Evolutionary conservation across 2,329 filamentous ascomycete species (phyloP).

Genomic region (Metarhizium humberi): DNA sequence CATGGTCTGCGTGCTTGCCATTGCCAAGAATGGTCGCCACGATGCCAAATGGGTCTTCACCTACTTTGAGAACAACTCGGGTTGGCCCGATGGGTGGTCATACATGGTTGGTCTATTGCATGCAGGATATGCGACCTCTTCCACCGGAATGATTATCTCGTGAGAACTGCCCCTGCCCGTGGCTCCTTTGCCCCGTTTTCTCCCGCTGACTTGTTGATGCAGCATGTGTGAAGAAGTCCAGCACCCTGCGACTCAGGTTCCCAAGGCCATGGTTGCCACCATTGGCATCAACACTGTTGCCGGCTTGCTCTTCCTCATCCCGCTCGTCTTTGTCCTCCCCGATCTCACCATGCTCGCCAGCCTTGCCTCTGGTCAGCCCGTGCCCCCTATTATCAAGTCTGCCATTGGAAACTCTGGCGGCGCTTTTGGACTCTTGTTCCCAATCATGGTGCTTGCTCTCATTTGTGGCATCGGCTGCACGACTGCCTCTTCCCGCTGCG

Average conservation of each 20-base stretch:
- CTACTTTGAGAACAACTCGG: conserved; percentile 59
- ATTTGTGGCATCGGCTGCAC: conserved; percentile 62
- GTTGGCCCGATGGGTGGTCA: conserved; percentile 63
- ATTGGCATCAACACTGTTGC: conserved; percentile 57
- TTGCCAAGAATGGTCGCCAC: conserved; percentile 60
- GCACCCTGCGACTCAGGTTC: conserved; percentile 56
- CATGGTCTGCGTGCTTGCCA: conserved; percentile 49
- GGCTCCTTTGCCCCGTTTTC: not conserved
- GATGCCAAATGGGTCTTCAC: conserved; percentile 54
- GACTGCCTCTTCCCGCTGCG: conserved; percentile 57
- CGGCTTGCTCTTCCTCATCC: conserved; percentile 60
- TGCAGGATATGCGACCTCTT: conserved; percentile 64
- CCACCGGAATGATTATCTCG: conserved; percentile 73
- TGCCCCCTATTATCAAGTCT: conserved; percentile 53
- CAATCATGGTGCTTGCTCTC: conserved; percentile 55
- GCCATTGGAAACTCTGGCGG: conserved; percentile 53
- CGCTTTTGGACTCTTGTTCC: conserved; percentile 53
- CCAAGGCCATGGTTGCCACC: conserved; percentile 62
- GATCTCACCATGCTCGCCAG: conserved; percentile 45
- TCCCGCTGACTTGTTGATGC: not conserved
- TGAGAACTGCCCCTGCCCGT: conserved; percentile 30
- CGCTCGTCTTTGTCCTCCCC: conserved; percentile 60
- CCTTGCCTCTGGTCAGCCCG: conserved; percentile 49
- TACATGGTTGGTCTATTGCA: conserved; percentile 66
- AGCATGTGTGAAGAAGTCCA: conserved; percentile 69